Conservation (phyloP, 1,284 basidiomycete genomes). For the Melampsora abietis-canadensis region DNA sequence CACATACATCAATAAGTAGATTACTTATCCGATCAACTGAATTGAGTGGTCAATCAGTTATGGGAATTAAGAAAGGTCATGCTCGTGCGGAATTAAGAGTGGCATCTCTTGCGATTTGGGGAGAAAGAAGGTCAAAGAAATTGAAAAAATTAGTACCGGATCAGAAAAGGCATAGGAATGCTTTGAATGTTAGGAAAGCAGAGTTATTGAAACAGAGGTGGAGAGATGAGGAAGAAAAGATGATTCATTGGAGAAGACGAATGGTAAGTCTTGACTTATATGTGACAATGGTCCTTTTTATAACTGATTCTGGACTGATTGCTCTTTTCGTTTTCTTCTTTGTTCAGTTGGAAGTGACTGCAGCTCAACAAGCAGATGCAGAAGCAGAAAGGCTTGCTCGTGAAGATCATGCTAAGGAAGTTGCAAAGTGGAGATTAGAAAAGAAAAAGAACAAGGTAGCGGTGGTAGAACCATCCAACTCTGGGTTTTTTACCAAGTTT, state of each 20-base stretch:
- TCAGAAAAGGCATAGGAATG: constrained; percentile 16
- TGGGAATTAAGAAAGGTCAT: constrained; percentile 7
- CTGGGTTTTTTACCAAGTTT: not conserved
- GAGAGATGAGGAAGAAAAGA: constrained; percentile 12
- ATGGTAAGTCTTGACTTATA: too few relatives aligned
- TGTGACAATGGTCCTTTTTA: too few relatives aligned
- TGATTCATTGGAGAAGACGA: constrained; percentile 30
- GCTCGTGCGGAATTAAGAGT: constrained; percentile 28
- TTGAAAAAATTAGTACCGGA: constrained; percentile 35
- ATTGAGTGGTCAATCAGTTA: constrained; percentile 12
- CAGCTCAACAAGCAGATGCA: constrained; percentile 18
- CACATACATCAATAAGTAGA: constrained; percentile 16
- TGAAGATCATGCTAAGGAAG: constrained; percentile 15
- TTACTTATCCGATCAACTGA: constrained; percentile 21
- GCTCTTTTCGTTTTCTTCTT: not conserved
- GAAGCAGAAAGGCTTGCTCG: not conserved
- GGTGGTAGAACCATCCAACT: not conserved
- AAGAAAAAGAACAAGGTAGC: not conserved
- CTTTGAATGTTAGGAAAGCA: constrained; percentile 15
- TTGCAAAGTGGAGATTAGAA: constrained; percentile 11
- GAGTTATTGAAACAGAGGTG: constrained; percentile 30
- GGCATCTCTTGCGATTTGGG: constrained; percentile 31
- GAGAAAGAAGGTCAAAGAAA: constrained; percentile 3
- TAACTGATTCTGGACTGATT: too few relatives aligned
- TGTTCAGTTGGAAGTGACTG: constrained; percentile 13